Percentiles rank a stretch among this genome's conserved stretches.
These are phyloP conservation scores for Microsporum audouinii DNA, from an alignment of 2,329 filamentous ascomycete species.

Conservation along the genomic window DNA sequence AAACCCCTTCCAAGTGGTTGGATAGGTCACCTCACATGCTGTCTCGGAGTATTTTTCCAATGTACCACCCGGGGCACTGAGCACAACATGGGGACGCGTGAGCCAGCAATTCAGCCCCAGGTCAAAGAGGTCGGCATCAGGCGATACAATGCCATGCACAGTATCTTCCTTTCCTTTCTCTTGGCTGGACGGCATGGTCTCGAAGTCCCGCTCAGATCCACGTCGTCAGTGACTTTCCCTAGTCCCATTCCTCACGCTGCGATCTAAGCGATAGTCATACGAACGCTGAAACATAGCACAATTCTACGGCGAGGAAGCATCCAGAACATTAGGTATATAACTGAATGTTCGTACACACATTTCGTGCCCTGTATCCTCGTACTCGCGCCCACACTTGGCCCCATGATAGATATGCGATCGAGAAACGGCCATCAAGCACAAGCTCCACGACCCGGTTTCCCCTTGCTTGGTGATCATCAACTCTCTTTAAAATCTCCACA, in stretches of 20 bases:
- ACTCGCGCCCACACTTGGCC: neutral
- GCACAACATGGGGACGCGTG: slow-evolving; percentile 1
- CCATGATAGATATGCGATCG: neutral
- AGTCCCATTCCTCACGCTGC: neutral
- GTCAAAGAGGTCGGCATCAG: neutral
- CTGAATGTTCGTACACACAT: neutral
- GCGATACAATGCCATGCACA: neutral
- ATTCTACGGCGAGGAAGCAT: neutral
- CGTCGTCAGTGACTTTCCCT: neutral
- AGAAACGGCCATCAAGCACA: neutral
- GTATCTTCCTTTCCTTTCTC: neutral
- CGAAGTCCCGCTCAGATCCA: neutral
- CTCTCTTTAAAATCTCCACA: neutral
- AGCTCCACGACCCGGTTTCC: neutral
- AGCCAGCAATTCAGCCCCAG: slow-evolving; percentile 2
- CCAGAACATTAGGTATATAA: neutral
- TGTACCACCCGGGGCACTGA: neutral
- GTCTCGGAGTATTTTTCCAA: slow-evolving; percentile 1
- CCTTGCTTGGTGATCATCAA: neutral
- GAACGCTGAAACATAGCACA: neutral
- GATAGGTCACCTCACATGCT: neutral
- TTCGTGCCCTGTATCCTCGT: neutral
- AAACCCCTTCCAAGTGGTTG: neutral
- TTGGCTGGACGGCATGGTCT: neutral
- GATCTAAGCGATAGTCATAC: neutral